Evolutionary conservation across 768 basidiomycete species (phyloP), one percentile per base, ranked within the genome.

Genomic region (Suillus hirtellus): DNA sequence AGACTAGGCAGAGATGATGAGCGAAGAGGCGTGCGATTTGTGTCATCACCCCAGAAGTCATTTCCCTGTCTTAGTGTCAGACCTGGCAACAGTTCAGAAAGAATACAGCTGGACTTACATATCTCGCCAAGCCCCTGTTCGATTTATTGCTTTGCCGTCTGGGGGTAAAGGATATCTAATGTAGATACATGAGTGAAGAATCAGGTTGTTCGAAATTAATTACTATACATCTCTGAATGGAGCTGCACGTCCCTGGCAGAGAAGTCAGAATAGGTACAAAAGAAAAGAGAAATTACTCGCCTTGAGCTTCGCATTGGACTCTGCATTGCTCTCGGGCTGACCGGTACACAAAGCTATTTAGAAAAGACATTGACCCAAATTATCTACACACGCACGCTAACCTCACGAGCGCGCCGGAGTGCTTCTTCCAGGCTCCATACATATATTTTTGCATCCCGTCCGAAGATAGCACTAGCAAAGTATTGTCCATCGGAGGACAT

Each of bases 401-500:
- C 4, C 2, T 6, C 21, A 14, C 7, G 12, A 24, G 47, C 12
- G 1, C 7, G 17, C 12, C 24, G 0, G 19, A 60, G 46, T 14
- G 34, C 59, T 10, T 15, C 42, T 74, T 86, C 85, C 11, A 81
- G 84, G 67, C 94, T 87, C 95, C 95, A 97, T 0, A 94, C 82
- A 4, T 90, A 87, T 1, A 96, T 76, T 47, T 82, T 79, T 64
- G 85, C 81, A 72, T 97, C 94, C 69, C 84, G 84, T 0, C 95
- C 94, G 4, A 37, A 37, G 35, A 10, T 37, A 14, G 87, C 93
- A 68, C 89, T 93, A 3, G 88, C 92, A 6, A 97, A 80, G 60
- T 87, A 37, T 37, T 37, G 35, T 15, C 90, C 93, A 76, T 96
- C 93, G 2, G 82, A 80, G 67, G 90, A 93, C 44, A 95, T 69